Evolutionary conservation across 495 filamentous ascomycete genomes (phyloP).

Genomic region (Daldinia vernicosa): DNA sequence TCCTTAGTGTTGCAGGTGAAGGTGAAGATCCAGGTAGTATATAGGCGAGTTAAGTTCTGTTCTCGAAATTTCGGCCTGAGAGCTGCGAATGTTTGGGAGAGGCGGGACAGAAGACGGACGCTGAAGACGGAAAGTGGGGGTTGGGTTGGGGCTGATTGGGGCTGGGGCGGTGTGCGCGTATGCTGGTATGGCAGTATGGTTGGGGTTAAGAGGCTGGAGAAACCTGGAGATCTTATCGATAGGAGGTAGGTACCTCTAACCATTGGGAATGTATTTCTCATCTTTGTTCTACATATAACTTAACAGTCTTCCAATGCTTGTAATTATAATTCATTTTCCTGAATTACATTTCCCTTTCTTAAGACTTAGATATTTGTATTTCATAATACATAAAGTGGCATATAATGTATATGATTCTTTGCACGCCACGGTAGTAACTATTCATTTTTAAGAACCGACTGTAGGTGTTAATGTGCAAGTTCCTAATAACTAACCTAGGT

Average conservation of each 20-base stretch:
- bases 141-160: neutral
- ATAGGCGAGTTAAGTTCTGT: slow-evolving; percentile 2
- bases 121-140: slow-evolving; percentile 35
- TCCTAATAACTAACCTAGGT: too few species aligned
- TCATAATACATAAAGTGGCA: too few species aligned
- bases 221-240: neutral
- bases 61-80: slow-evolving; percentile 46
- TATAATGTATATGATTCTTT: too few species aligned
- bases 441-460: neutral
- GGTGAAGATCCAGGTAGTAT: neutral
- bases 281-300: too few species aligned
- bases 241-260: too few species aligned
- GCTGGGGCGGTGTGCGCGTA: neutral
- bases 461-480: too few species aligned
- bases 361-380: too few species aligned
- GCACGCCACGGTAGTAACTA: neutral
- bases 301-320: too few species aligned
- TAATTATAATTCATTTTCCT: too few species aligned
- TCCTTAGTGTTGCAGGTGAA: neutral
- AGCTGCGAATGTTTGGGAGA: slow-evolving; percentile 10
- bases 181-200: neutral
- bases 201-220: neutral
- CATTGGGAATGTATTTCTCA: neutral
- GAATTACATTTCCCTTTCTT: too few species aligned
- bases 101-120: slow-evolving; percentile 6